Conservation (phyloP, 2,329 filamentous ascomycete genomes). For the Paraphaeosphaeria sporulosa region DNA sequence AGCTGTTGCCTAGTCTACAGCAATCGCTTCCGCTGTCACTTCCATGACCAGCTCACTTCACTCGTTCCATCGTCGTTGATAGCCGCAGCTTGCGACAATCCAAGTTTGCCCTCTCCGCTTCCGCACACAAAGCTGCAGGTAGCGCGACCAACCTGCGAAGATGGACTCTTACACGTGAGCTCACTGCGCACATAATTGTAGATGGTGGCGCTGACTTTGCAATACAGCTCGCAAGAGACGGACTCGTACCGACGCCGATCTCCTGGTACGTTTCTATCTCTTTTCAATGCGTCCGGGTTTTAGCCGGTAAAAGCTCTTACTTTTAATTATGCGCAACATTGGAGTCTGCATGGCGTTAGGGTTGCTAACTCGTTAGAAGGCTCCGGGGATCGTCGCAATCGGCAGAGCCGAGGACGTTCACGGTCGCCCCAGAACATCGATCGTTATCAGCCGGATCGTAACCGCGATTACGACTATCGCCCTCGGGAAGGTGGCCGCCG, state of each 20-base stretch:
- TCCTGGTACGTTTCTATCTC: slow-evolving; percentile 64
- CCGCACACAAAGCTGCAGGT: not conserved
- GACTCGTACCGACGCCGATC: slow-evolving; percentile 66
- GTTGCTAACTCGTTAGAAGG: slow-evolving; percentile 16
- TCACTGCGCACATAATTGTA: not conserved
- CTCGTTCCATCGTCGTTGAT: slow-evolving; percentile 21
- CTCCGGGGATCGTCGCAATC: slow-evolving; percentile 42
- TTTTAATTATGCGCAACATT: not conserved
- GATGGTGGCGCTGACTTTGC: slow-evolving; percentile 26
- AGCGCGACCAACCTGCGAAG: slow-evolving; percentile 11
- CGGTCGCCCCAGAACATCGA: slow-evolving; percentile 77
- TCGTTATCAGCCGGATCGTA: slow-evolving; percentile 76
- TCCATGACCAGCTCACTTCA: slow-evolving; percentile 30
- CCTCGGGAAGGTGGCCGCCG: slow-evolving; percentile 68
- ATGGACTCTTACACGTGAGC: slow-evolving; percentile 52
- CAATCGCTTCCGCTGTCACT: slow-evolving; percentile 21
- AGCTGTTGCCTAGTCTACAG: slow-evolving; percentile 28
- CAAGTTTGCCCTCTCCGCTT: not conserved
- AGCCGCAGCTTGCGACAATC: slow-evolving; percentile 13
- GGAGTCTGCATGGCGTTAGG: not conserved
- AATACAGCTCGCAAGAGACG: slow-evolving; percentile 57
- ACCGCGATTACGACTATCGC: slow-evolving; percentile 72
- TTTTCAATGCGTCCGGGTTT: not conserved
- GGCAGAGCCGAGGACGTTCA: slow-evolving; percentile 62
- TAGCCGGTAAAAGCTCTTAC: not conserved